Conservation (phyloP, 352 stramenopile genomes). For the Hyaloperonospora arabidopsidis region DNA sequence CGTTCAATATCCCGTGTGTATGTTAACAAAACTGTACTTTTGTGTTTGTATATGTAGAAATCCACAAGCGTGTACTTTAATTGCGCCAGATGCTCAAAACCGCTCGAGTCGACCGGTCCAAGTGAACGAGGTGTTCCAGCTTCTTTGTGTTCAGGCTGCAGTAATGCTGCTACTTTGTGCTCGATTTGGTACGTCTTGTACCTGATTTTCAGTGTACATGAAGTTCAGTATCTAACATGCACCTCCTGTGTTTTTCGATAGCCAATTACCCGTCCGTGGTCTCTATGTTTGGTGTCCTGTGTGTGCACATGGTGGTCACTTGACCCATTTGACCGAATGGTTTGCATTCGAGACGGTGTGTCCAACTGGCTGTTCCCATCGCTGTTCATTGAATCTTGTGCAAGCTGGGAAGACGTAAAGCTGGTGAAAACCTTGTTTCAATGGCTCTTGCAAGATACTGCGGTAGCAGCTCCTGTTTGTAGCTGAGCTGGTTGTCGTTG, state of each 20-base stretch:
- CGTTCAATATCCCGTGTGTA: neutral
- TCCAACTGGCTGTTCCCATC: conserved; percentile 70
- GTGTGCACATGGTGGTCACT: conserved; percentile 85
- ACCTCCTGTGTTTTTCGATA: conserved; percentile 22
- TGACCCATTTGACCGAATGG: conserved; percentile 79
- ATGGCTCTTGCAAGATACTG: conserved; percentile 8
- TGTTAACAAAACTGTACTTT: neutral
- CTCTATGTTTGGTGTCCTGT: conserved; percentile 89
- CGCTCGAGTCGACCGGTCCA: conserved; percentile 41
- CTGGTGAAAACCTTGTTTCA: neutral
- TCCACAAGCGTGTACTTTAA: conserved; percentile 85
- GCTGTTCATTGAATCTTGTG: conserved; percentile 45
- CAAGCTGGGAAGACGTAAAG: conserved; percentile 6
- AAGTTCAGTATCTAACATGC: conserved; percentile 6
- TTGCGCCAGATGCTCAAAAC: conserved; percentile 68
- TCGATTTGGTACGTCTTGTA: conserved; percentile 67
- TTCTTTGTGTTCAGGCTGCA: conserved; percentile 60
- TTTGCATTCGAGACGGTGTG: conserved; percentile 63
- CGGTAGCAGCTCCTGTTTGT: conserved; percentile 26
- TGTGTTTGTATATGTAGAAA: conserved; percentile 39
- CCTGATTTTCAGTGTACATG: neutral
- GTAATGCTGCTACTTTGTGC: conserved; percentile 66
- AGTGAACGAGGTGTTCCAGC: conserved; percentile 27
- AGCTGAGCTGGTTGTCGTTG: conserved; percentile 2
- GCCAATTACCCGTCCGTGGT: conserved; percentile 77